Evolutionary conservation across 768 basidiomycete genomes (phyloP).

Genomic region (Mycena epipterygia): DNA sequence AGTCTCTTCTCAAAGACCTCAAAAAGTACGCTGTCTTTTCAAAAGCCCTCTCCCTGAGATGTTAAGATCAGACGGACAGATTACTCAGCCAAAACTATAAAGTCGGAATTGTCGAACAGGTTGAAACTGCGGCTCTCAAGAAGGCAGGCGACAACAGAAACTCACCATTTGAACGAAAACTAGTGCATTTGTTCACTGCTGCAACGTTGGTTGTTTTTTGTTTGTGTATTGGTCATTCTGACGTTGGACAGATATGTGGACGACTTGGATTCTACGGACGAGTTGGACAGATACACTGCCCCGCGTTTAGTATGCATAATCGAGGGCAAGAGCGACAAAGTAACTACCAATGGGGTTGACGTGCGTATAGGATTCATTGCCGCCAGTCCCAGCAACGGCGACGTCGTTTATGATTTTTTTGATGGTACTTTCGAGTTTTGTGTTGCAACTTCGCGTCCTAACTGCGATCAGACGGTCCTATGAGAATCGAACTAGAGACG

Average conservation of each 20-base stretch:
- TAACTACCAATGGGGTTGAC: conserved; percentile 43
- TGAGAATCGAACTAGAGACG: conserved; percentile 95
- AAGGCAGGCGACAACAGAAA: conserved; percentile 84
- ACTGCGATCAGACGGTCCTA: conserved; percentile 70
- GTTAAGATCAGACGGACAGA: conserved; percentile 50
- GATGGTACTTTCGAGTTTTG: conserved; percentile 63
- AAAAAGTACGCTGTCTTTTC: conserved; percentile 69
- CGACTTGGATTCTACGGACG: conserved; percentile 76
- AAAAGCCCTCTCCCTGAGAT: not conserved
- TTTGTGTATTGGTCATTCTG: conserved; percentile 16
- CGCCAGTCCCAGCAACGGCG: conserved; percentile 90
- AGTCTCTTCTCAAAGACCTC: no score
- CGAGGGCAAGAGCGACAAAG: conserved; percentile 61
- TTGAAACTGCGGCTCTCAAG: conserved; percentile 91
- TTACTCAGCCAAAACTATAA: conserved; percentile 84
- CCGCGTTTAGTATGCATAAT: conserved; percentile 83
- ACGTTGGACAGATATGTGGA: conserved; percentile 80
- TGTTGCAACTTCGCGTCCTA: not conserved
- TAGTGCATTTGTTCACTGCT: conserved; percentile 88
- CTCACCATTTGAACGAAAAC: conserved; percentile 77
- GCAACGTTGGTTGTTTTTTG: conserved; percentile 74
- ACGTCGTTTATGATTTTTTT: conserved; percentile 94
- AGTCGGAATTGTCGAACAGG: conserved; percentile 87
- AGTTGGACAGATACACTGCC: conserved; percentile 65
- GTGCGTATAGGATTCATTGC: conserved; percentile 79